Conservation (phyloP, 2,329 filamentous ascomycete species). For the Sarocladium brachiariae region DNA sequence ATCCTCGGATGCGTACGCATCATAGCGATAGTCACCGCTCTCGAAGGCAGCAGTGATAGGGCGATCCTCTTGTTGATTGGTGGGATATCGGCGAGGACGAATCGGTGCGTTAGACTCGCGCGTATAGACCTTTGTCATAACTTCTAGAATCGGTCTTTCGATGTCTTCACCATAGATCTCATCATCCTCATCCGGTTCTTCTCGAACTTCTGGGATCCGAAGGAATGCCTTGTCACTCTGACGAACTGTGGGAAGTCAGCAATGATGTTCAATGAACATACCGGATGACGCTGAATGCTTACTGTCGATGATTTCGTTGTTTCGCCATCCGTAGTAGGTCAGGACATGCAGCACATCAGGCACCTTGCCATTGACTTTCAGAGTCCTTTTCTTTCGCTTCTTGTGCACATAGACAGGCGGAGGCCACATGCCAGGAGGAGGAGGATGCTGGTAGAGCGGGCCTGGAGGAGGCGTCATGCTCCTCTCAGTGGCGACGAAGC, state of each 20-base stretch:
- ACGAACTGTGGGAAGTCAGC: conserved; percentile 23
- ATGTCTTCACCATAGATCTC: conserved; percentile 14
- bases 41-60: conserved; percentile 24
- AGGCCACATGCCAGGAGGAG: background rate
- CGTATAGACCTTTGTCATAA: conserved; percentile 31
- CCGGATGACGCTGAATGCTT: conserved; percentile 13
- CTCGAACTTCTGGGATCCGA: conserved; percentile 18
- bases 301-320: conserved; percentile 29
- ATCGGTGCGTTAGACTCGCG: conserved; percentile 11
- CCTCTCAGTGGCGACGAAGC: background rate
- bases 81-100: conserved; percentile 11
- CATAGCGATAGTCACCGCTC: conserved; percentile 18
- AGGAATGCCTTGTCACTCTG: conserved; percentile 33
- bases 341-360: conserved; percentile 36
- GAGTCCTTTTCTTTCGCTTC: conserved; percentile 9
- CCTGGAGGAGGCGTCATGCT: background rate
- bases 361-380: conserved; percentile 27
- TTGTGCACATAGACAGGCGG: too few relatives aligned
- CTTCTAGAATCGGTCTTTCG: conserved; percentile 34
- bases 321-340: conserved; percentile 27
- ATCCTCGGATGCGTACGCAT: conserved; percentile 20
- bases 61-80: conserved; percentile 16
- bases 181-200: conserved; percentile 17
- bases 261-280: background rate
- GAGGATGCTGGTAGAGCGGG: background rate